Conservation (phyloP, 768 basidiomycete genomes). For the Rhizopogon vinicolor region DNA sequence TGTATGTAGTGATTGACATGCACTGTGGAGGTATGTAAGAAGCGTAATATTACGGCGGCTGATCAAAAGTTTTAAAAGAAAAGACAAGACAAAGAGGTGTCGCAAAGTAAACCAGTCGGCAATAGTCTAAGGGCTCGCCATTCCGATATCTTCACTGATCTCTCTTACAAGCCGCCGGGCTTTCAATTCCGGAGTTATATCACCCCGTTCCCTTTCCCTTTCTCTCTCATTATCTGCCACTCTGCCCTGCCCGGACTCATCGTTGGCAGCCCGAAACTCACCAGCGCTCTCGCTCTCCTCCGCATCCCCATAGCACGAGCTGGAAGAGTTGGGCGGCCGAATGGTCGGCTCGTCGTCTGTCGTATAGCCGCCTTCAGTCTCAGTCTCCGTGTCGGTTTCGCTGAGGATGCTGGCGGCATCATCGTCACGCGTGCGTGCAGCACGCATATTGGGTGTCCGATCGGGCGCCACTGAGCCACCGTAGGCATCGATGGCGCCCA, state of each 20-base stretch:
- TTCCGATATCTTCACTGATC: conserved; percentile 27
- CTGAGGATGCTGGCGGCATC: conserved; percentile 29
- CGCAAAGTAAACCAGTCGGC: background rate
- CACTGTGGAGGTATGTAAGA: conserved; percentile 18
- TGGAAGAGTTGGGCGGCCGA: conserved; percentile 41
- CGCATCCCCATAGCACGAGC: conserved; percentile 34
- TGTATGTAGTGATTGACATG: conserved; percentile 7
- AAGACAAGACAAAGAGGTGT: background rate
- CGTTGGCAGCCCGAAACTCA: conserved; percentile 17
- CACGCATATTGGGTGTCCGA: conserved; percentile 22
- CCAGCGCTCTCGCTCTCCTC: conserved; percentile 29
- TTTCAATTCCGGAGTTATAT: conserved; percentile 27
- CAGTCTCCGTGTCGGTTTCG: conserved; percentile 43
- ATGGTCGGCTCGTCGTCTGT: conserved; percentile 87
- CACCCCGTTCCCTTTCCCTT: conserved; percentile 20
- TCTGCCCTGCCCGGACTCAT: background rate
- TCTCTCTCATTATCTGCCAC: background rate
- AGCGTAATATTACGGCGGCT: conserved; percentile 14
- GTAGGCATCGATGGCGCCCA: conserved; percentile 53
- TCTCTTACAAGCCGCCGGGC: conserved; percentile 24
- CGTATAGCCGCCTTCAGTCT: conserved; percentile 51
- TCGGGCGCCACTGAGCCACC: conserved; percentile 37
- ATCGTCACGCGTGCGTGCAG: conserved; percentile 20
- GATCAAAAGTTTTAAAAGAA: conserved; percentile 3
- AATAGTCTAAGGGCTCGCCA: conserved; percentile 22